phyloP scores from a whole-genome alignment of 805 yeast species.

The Phaffomyces opuntiae region DNA sequence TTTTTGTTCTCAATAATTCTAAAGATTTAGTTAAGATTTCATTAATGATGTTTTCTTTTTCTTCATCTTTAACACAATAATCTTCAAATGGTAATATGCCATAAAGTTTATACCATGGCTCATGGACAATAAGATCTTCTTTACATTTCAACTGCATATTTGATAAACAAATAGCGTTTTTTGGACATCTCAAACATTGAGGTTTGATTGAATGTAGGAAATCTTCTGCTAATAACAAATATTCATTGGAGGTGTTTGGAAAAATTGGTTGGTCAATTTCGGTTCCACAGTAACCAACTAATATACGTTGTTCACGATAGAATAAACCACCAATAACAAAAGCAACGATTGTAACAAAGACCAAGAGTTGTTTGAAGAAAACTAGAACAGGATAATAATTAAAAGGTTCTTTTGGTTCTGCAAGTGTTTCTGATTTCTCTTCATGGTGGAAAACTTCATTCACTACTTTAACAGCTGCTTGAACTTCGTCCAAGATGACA shows the following conservation, averaged over 20 bases:
- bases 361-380: conserved; percentile 19
- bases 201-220: conserved; percentile 48
- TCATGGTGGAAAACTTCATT: conserved; percentile 15
- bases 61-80: conserved; percentile 66
- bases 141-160: conserved; percentile 58
- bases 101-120: conserved; percentile 48
- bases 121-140: conserved; percentile 48
- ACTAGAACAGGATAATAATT: conserved; percentile 5
- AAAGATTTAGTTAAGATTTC: conserved; percentile 62
- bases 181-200: conserved; percentile 71
- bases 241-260: conserved; percentile 23
- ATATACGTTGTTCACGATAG: conserved; percentile 57
- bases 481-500: conserved; percentile 20
- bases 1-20: conserved; percentile 56
- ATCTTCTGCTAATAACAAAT: conserved; percentile 33
- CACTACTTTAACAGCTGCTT: conserved; percentile 22
- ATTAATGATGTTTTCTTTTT: conserved; percentile 58
- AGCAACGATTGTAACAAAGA: conserved; percentile 31
- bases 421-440: conserved; percentile 1
- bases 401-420: conserved; percentile 1
- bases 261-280: conserved; percentile 43
- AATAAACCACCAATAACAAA: conserved; percentile 40
- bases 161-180: conserved; percentile 67
- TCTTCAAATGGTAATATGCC: conserved; percentile 58
- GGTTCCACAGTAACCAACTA: conserved; percentile 71